phyloP scores from a whole-genome alignment of 2,329 filamentous ascomycete genomes.

The Paraconiothyrium sp. region DNA sequence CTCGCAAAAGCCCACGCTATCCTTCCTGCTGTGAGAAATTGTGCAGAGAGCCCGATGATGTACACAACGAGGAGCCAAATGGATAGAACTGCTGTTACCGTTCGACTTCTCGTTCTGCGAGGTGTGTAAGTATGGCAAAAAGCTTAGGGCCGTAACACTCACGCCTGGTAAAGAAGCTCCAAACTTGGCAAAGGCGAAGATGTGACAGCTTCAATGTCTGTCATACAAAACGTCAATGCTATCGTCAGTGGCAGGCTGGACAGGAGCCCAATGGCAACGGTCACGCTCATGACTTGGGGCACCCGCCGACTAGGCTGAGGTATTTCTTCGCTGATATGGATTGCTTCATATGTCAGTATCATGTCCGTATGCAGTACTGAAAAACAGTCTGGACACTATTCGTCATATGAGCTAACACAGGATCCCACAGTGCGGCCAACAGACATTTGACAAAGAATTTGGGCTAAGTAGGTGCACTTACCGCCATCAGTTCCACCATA shows the following conservation, averaged over 20 bases:
- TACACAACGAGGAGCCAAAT: slow-evolving; percentile 5
- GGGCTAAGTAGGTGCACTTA: not conserved
- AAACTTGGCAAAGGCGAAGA: not conserved
- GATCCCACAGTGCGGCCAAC: too few species aligned
- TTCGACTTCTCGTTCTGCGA: not conserved
- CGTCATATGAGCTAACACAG: too few species aligned
- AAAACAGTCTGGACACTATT: too few species aligned
- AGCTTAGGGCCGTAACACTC: not conserved
- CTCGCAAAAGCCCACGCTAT: slow-evolving; percentile 15
- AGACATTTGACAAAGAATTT: too few species aligned
- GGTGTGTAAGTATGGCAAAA: not conserved
- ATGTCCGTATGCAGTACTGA: not conserved
- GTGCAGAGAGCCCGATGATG: not conserved
- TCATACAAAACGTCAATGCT: not conserved
- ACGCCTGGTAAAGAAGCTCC: slow-evolving; percentile 3
- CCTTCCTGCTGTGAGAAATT: slow-evolving; percentile 6
- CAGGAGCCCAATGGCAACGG: not conserved
- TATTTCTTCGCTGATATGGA: slow-evolving; percentile 5
- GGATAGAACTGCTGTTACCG: not conserved
- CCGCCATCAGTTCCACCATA: slow-evolving; percentile 12
- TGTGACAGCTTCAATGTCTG: slow-evolving; percentile 2
- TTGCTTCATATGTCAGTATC: not conserved
- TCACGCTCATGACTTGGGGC: slow-evolving; percentile 3
- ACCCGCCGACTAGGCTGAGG: not conserved
- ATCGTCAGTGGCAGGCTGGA: not conserved